phyloP scores from a whole-genome alignment of 2,329 filamentous ascomycete genomes.

The Botrytis tulipae region DNA sequence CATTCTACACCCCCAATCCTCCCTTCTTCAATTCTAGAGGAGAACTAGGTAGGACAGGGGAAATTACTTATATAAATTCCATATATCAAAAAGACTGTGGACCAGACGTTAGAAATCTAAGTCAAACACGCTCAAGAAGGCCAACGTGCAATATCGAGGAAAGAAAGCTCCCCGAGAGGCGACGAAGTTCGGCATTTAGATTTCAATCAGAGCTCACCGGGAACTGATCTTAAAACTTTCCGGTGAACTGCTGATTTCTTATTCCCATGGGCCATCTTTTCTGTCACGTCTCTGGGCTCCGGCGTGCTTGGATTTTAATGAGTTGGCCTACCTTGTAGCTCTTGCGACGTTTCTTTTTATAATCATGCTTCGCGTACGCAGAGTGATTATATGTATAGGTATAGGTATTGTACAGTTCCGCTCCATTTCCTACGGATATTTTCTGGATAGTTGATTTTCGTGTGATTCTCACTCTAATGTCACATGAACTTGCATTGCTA shows the following conservation, averaged over 20 bases:
- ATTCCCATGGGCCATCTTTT: background rate
- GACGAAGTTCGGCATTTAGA: too few species aligned
- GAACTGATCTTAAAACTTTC: background rate
- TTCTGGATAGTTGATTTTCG: background rate
- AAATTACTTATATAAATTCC: background rate
- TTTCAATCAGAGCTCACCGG: background rate
- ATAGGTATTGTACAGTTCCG: background rate
- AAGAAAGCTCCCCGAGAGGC: background rate
- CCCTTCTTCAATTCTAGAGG: background rate
- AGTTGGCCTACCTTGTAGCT: background rate
- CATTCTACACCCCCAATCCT: background rate
- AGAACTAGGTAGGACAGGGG: background rate
- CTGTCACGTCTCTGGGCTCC: background rate
- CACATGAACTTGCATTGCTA: background rate
- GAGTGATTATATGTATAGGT: background rate
- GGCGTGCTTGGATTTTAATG: background rate
- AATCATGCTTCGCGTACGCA: background rate
- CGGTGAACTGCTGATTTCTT: background rate
- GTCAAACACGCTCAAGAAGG: background rate
- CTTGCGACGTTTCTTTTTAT: background rate
- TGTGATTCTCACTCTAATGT: too few species aligned
- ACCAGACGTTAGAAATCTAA: background rate
- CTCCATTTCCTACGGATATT: background rate
- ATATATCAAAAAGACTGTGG: background rate
- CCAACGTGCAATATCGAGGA: background rate